Conservation (phyloP, 345 rosid species). For the Eucalyptus decipiens region DNA sequence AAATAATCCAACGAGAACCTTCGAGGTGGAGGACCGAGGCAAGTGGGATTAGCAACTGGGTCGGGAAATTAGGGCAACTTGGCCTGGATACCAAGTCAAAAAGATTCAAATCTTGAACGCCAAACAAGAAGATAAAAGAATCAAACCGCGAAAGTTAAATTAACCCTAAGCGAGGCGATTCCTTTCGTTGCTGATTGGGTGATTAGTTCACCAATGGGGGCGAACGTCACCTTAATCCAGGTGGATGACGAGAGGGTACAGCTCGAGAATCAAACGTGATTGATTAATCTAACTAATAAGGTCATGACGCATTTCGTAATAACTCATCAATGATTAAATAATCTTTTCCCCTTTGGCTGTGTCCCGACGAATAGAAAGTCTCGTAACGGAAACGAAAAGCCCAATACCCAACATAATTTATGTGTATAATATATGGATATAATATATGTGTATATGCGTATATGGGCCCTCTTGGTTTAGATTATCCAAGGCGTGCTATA, state of each 20-base stretch:
- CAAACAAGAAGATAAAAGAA: not conserved
- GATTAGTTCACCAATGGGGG: not conserved
- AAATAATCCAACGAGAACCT: not conserved
- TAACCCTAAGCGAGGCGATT: not conserved
- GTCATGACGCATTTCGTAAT: not conserved
- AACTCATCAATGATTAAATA: not conserved
- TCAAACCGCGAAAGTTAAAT: not conserved
- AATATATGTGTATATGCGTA: not conserved
- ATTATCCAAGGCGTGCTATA: not conserved
- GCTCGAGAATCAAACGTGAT: not conserved
- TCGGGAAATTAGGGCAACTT: not conserved
- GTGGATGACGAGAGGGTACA: not conserved
- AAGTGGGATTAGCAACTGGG: not conserved
- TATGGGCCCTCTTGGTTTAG: not conserved
- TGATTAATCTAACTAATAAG: not conserved
- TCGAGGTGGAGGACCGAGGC: not conserved
- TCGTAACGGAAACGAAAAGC: not conserved
- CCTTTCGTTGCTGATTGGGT: not conserved
- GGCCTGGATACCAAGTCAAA: not conserved
- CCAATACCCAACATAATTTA: not conserved
- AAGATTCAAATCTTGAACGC: not conserved
- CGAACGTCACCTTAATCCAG: not conserved
- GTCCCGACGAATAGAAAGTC: not conserved
- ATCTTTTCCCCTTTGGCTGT: not conserved
- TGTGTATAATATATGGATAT: not conserved